Conservation (phyloP, 257 asterid genomes). For the Solanum ossicruentum region DNA sequence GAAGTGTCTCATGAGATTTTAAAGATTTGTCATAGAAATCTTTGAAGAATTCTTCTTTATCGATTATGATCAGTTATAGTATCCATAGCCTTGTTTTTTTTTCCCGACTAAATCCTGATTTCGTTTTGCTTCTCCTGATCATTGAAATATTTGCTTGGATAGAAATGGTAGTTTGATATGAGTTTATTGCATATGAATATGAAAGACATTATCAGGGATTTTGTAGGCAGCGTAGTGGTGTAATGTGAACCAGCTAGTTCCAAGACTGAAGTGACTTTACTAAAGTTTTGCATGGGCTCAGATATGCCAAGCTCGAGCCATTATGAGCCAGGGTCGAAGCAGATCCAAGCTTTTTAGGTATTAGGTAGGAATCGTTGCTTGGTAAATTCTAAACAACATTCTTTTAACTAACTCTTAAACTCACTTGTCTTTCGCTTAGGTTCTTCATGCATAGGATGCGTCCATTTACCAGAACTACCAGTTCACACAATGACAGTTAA, state of each 20-base stretch:
- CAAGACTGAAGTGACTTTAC: not conserved
- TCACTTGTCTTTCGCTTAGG: not conserved
- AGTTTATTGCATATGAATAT: not conserved
- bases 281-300: not conserved
- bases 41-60: not conserved
- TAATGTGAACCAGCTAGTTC: not conserved
- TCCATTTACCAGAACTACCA: not conserved
- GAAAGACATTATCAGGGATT: not conserved
- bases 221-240: not conserved
- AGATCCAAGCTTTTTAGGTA: not conserved
- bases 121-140: not conserved
- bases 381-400: not conserved
- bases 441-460: not conserved
- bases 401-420: not conserved
- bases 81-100: not conserved
- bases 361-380: not conserved
- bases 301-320: not conserved
- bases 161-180: not conserved
- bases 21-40: not conserved
- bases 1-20: not conserved
- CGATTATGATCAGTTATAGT: not conserved
- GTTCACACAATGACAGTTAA: not conserved
- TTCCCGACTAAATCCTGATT: not conserved
- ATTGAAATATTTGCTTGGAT: not conserved
- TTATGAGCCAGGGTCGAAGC: not conserved